A percentile compares a stretch with the other conserved stretches of the same genome.
Evolutionary conservation across 2,329 filamentous ascomycete genomes (phyloP).

Genomic region (Metarhizium robertsii): DNA sequence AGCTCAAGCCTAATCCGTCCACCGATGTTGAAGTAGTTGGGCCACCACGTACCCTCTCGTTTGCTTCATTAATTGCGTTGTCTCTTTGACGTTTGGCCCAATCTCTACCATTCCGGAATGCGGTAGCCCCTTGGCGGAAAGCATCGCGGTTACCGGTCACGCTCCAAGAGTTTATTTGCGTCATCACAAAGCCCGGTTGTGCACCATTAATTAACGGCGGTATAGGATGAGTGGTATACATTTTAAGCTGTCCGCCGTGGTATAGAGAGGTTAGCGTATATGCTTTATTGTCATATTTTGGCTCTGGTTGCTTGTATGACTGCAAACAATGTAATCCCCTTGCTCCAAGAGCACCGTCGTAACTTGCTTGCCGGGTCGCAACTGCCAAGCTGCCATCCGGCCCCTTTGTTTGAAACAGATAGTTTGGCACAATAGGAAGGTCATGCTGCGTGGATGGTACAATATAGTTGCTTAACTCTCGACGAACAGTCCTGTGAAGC

Average conservation of each 20-base stretch:
- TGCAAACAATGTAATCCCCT: no score
- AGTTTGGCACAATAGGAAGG: conserved; percentile 26
- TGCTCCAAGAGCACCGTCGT: no score
- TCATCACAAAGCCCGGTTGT: background rate
- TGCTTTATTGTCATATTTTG: no score
- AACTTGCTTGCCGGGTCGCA: no score
- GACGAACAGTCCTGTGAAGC: conserved; percentile 15
- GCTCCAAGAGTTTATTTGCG: background rate
- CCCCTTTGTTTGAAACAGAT: conserved; percentile 24
- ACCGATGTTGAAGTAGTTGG: no score
- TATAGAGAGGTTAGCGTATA: no score
- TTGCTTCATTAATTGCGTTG: background rate
- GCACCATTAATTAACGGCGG: no score
- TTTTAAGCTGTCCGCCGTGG: no score
- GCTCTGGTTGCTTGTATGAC: no score
- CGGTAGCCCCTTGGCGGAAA: background rate
- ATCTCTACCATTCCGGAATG: background rate
- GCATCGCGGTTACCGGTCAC: background rate
- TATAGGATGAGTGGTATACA: no score
- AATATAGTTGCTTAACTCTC: conserved; percentile 10
- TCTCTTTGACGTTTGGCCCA: background rate
- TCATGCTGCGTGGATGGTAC: conserved; percentile 22
- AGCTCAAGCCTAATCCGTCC: no score
- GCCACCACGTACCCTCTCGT: background rate
- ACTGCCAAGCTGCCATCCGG: no score